Evolutionary conservation across 1,284 basidiomycete species (phyloP), one percentile per base, ranked within the genome.

Genomic region (Athelia psychrophila): DNA sequence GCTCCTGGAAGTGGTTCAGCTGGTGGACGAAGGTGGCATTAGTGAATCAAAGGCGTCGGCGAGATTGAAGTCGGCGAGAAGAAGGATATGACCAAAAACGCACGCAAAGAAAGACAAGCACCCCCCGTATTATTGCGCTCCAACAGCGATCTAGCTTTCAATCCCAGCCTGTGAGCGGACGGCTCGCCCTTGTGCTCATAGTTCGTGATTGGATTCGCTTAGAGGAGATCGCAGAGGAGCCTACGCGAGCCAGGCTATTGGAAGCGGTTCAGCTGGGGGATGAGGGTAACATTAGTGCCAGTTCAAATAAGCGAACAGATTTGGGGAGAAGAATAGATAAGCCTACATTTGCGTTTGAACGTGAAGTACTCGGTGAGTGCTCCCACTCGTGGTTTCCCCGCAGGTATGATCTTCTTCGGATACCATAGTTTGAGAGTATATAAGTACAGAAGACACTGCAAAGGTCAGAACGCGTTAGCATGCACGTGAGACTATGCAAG

Each of bases 381-480:
- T 89, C 85, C 65, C 96, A 99, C 78, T 99, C 96, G 73, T 99
- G 96, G 71, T 99, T 99, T 20, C 96, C 96, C 47, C 96, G 88
- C 20, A 99, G 80, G 81, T 67, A 91, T 88, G 49, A 98, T 81
- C 56, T 91, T 92, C 59, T 87, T 84, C 18, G 96, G 97, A 66
- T 92, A 93, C 82, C 92, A 93, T 56, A 99, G 87, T 78, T 99
- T 99, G 68, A 96, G 79, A 23, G 89, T 77, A 77, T 93, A 98
- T 18, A 98, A 80, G 69, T 93, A 95, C 49, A 95, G 71, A 16
- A 95, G 76, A 67, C 93, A 94, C 90, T 93, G 56, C 4, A 19
- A 61, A 50, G 5, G 27, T 6, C 38, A 24, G 38, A 48, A 24
- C 46, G 44, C 4, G 49, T 33, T 30, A 42, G 27, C 13, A 30